Evolutionary conservation across 371 early-diverging fungal genomes (phyloP), one percentile per base, ranked within the genome.

Genomic region (Mucor indicus): DNA sequence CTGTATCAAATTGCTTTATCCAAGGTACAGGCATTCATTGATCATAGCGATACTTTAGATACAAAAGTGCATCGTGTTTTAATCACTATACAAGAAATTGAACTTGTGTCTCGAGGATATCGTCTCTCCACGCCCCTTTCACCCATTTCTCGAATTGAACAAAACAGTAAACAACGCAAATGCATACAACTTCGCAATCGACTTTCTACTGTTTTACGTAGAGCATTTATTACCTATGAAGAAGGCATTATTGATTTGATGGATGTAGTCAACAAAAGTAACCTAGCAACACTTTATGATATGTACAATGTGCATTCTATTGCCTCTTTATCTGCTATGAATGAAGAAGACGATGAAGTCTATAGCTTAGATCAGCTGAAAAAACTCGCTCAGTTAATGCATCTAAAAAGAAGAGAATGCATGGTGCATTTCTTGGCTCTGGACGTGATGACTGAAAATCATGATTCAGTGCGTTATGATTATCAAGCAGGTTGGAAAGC

Each of bases 41-140:
- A 73, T 15, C 67, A 78, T 7, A 78, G 76, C 23, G 78, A 79
- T 42, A 32, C 55, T 1, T 61, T 83, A 12, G 85, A 86, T 43
- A 67, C 67, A 29, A 78, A 79, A 50, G 63, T 83, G n/a, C 79
- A 81, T 36, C 71, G 77, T 15, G 72, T 81, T 13, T 57, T 87
- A 12, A 79, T 78, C 45, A 79, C 79, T 11, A 80, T 87, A 23
- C 85, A 84, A 54, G 87, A 87, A 49, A 82, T 87, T 27, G 87
- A 87, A 46, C 70, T 87, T 0, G 84, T 87, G 3, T 80, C 87
- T 15, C 77, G 85, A 23, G 87, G 87, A 1, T 87, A 85, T 47
- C 68, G 85, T 32, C 62, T 85, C 8, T 81, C 83, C 0, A 77
- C 76, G 1, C 83, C 83, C 0, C 61, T 81, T 1, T 76, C 83